Base-by-base conservation (phyloP, 345 rosid species). In the Anastatica hierochuntica region DNA sequence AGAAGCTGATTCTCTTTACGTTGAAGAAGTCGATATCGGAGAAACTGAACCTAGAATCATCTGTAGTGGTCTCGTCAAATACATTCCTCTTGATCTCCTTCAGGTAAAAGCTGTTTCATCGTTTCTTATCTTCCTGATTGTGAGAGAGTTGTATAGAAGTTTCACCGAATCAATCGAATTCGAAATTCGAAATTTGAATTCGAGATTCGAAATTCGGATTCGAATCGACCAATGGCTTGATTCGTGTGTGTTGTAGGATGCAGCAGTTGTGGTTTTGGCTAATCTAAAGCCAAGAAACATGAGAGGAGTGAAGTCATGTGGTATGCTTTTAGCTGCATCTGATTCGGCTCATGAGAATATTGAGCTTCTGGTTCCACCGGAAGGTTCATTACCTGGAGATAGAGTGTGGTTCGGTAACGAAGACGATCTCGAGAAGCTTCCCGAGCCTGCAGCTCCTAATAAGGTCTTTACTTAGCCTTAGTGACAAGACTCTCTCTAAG, bases 1-100 rank as follows among this genome's bases (percentile, higher is more conserved):
- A 45, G 96, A 90, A 70, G 98, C 98, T 0, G 92, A 90, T 65
- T 79, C 98, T 3, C 86, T 90, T 0, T 90, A 90, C 33, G 95
- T 84, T 38, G 96, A 90, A 58, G 96, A 90, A 69, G 88, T 90
- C 0, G 96, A 90, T 29, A 68, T 90, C 1, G 98, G 96, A 1
- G 96, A 87, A 68, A 55, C 82, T 0, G 82, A 82, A 62, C 84
- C 95, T 0, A 71, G 96, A 62, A 80, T 79, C 65, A 82, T 90
- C 19, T 90, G 98, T 40, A 90, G 98, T 29, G 98, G 98, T 43
- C 92, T 90, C 20, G 98, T 90, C 50, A 82, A 80, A 23, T 90
- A 77, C 71, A 66, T 82, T 0, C 79, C 95, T 43, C 61, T 87
- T 4, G 62, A 82, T 13, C 63, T 64, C n/a, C 88, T 87, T 26